Evolutionary conservation across 495 filamentous ascomycete species (phyloP).

Genomic region (Aspergillus campestris): DNA sequence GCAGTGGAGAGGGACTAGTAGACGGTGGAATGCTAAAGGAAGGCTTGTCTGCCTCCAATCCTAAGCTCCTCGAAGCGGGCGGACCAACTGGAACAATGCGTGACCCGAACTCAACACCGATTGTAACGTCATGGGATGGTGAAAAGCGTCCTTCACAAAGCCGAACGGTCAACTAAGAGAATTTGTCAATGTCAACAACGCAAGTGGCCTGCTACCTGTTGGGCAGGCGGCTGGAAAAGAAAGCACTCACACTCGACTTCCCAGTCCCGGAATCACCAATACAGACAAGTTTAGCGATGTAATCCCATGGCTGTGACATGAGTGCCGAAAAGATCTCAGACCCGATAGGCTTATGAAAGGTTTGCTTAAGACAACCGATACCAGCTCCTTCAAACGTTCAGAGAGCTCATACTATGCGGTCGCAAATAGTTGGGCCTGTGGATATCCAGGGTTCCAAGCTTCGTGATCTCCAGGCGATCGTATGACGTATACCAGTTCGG

Average conservation of each 20-base stretch:
- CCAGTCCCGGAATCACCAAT: slow-evolving; percentile 93
- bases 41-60: slow-evolving; percentile 26
- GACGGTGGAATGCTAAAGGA: slow-evolving; percentile 2
- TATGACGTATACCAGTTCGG: neutral
- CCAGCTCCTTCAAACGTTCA: slow-evolving; percentile 5
- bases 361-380: slow-evolving; percentile 1
- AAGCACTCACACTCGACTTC: slow-evolving; percentile 60
- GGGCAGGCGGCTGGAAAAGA: no score
- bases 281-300: slow-evolving; percentile 96
- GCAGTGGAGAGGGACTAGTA: slow-evolving; percentile 5
- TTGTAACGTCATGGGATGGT: slow-evolving; percentile 89
- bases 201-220: neutral
- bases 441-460: no score
- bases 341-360: neutral
- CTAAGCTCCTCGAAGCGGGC: slow-evolving; percentile 42
- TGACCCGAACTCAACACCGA: slow-evolving; percentile 95
- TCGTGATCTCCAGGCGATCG: no score
- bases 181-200: slow-evolving; percentile 5
- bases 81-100: slow-evolving; percentile 88
- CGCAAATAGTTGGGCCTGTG: no score
- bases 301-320: slow-evolving; percentile 84
- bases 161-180: slow-evolving; percentile 69
- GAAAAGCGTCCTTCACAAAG: slow-evolving; percentile 96
- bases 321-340: slow-evolving; percentile 24
- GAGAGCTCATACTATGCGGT: slow-evolving; percentile 8